A percentile compares a stretch with the other conserved stretches of the same genome.
Conservation (phyloP, 2,329 filamentous ascomycete genomes). For the Periconia sp. region DNA sequence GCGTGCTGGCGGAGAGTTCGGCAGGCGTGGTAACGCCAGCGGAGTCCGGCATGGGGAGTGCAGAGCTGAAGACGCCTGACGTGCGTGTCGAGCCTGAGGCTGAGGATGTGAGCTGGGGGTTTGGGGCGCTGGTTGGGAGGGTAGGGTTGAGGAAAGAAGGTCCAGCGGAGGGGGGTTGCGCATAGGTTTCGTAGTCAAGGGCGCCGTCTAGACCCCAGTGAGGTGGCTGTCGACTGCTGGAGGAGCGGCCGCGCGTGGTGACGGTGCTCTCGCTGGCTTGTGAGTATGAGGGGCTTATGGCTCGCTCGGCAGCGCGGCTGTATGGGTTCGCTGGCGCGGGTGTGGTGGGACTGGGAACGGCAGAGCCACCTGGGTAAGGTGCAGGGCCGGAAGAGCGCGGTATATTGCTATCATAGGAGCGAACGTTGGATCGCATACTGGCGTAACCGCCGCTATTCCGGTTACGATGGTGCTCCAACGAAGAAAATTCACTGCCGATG, state of each 20-base stretch:
- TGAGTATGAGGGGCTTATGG: constrained; percentile 24
- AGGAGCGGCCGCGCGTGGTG: constrained; percentile 21
- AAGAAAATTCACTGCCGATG: constrained; percentile 41
- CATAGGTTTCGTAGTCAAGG: constrained; percentile 23
- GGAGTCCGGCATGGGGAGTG: constrained; percentile 74
- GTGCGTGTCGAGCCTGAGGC: constrained; percentile 52
- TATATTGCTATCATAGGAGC: constrained; percentile 26
- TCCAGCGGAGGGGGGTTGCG: constrained; percentile 12
- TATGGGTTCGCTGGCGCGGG: constrained; percentile 8
- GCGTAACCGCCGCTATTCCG: constrained; percentile 70
- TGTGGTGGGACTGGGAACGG: constrained; percentile 6
- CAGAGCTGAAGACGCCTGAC: constrained; percentile 83
- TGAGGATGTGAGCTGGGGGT: constrained; percentile 18
- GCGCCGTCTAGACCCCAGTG: constrained; percentile 24
- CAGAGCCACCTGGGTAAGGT: constrained; percentile 18
- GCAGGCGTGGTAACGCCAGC: constrained; percentile 9
- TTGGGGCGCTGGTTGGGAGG: constrained; percentile 19
- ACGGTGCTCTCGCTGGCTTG: constrained; percentile 33
- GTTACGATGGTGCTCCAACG: constrained; percentile 51
- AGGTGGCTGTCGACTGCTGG: neutral
- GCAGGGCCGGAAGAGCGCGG: constrained; percentile 31
- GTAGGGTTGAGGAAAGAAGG: constrained; percentile 29
- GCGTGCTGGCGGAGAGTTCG: constrained; percentile 26
- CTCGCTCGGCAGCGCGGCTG: constrained; percentile 18
- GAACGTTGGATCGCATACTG: constrained; percentile 19